Percentiles rank a stretch among this genome's conserved stretches.
These are phyloP conservation scores for Scytalidium lignicola DNA, from an alignment of 2,329 filamentous ascomycete species.

Conservation along the genomic window DNA sequence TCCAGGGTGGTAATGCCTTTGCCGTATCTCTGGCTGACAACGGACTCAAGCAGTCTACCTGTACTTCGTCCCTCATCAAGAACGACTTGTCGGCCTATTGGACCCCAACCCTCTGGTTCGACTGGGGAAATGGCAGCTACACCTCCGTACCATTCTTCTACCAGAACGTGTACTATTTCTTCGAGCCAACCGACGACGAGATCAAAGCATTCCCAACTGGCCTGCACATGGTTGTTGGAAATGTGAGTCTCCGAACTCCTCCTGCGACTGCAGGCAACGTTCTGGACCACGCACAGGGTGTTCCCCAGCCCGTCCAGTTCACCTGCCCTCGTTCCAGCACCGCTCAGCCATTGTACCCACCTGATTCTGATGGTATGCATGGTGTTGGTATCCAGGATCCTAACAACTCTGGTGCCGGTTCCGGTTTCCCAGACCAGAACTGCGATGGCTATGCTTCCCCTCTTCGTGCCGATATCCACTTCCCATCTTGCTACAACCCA, in stretches of 20 bases:
- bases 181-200: conserved; percentile 57
- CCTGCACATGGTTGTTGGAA: conserved; percentile 79
- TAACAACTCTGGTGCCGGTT: conserved; percentile 49
- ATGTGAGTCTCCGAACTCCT: conserved; percentile 57
- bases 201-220: conserved; percentile 69
- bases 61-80: conserved; percentile 75
- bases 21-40: conserved; percentile 56
- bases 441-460: conserved; percentile 61
- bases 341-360: conserved; percentile 47
- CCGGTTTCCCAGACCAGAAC: conserved; percentile 64
- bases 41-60: conserved; percentile 55
- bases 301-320: conserved; percentile 50
- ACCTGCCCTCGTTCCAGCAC: conserved; percentile 53
- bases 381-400: conserved; percentile 50
- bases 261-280: conserved; percentile 46
- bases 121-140: conserved; percentile 53
- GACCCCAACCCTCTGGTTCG: conserved; percentile 74
- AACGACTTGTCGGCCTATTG: conserved; percentile 89
- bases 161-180: conserved; percentile 74
- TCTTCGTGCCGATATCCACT: conserved; percentile 77
- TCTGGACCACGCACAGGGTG: conserved; percentile 46
- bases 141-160: conserved; percentile 57
- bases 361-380: conserved; percentile 46
- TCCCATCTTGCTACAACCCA: conserved; percentile 86
- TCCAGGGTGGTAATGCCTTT: conserved; percentile 58